Base-by-base conservation (phyloP, 805 yeast species). In the Nakazawaea ernobii region DNA sequence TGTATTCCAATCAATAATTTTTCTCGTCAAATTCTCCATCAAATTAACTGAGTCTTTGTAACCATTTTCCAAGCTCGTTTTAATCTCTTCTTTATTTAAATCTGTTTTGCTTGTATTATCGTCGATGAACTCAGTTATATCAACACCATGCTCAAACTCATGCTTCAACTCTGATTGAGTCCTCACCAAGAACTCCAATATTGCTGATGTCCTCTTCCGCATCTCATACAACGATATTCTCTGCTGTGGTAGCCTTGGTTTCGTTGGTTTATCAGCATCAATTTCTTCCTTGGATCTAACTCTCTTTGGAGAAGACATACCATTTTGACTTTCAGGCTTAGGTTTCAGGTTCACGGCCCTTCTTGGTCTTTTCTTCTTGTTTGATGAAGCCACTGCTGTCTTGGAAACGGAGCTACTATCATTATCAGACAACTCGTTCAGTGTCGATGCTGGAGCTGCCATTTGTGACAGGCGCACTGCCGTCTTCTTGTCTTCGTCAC, bases 161-260 rank as follows among this genome's bases (percentile, higher is more conserved):
- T 77, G 78, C 41, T 84, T 82, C 51, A 92, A 67, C 59, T 92
- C 98, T 52, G 83, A 65, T 62, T 90, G 96, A 1, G 95, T 86
- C 45, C 96, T 74, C 10, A 91, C 88, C 26, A 92, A 77, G 74
- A 91, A 94, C 65, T 94, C 98, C 56, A 92, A 68, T 17, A 92
- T 92, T 1, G 97, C 95, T 2, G 88, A 84, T 1, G 90, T 86
- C 50, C 99, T 75, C 58, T 88, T 81, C 48, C 90, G 77, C 87
- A 92, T 84, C 62, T 92, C 99, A 55, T 78, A 76, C 51, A 91
- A 64, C 3, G 90, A 77, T 3, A 86, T 78, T 46, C 88, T 77
- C 17, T 82, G 81, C 49, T 84, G 84, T 6, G 96, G 97, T 39
- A 81, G 70, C 48, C 96, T 77, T 11, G 98, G 97, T 55, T 80